A percentile compares a stretch with the other conserved stretches of the same genome.
Evolutionary conservation across 495 filamentous ascomycete species (phyloP).

Genomic region (Trichoderma reesei): DNA sequence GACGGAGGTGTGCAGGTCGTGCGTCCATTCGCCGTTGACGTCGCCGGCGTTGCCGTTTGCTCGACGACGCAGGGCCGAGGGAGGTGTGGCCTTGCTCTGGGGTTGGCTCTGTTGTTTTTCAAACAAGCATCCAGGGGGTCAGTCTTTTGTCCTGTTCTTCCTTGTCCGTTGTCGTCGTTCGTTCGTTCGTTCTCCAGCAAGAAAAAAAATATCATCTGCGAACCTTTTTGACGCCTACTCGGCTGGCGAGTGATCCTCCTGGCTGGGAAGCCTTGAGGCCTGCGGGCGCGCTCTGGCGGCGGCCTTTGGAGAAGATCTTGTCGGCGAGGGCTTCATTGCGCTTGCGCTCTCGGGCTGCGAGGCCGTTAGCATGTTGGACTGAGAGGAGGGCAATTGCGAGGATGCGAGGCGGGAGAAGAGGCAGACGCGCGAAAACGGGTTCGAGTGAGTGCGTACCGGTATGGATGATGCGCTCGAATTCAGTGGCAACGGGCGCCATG

Average conservation of each 20-base stretch:
- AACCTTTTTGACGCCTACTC: constrained; percentile 69
- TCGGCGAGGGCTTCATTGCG: constrained; percentile 63
- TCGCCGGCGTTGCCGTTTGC: constrained; percentile 24
- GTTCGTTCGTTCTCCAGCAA: neutral
- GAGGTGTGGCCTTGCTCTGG: neutral
- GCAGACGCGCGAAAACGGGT: neutral
- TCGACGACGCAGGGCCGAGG: constrained; percentile 10
- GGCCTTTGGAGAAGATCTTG: constrained; percentile 56
- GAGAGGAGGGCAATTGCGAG: neutral
- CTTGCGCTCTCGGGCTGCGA: constrained; percentile 54
- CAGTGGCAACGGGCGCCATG: constrained; percentile 44
- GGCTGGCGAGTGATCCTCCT: constrained; percentile 56
- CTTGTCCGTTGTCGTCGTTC: neutral
- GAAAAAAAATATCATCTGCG: neutral
- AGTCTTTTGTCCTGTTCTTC: neutral
- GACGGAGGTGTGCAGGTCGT: constrained; percentile 39
- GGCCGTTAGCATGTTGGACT: neutral
- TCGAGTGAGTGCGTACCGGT: constrained; percentile 34
- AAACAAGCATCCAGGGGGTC: neutral
- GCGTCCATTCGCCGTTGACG: constrained; percentile 48
- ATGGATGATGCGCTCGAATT: constrained; percentile 59
- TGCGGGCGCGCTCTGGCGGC: constrained; percentile 49
- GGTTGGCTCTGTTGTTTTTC: neutral
- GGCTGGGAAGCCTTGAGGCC: constrained; percentile 33
- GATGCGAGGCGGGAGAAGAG: neutral